Base-by-base conservation (phyloP, 2,329 filamentous ascomycete genomes). In the Albifimbria verrucaria region DNA sequence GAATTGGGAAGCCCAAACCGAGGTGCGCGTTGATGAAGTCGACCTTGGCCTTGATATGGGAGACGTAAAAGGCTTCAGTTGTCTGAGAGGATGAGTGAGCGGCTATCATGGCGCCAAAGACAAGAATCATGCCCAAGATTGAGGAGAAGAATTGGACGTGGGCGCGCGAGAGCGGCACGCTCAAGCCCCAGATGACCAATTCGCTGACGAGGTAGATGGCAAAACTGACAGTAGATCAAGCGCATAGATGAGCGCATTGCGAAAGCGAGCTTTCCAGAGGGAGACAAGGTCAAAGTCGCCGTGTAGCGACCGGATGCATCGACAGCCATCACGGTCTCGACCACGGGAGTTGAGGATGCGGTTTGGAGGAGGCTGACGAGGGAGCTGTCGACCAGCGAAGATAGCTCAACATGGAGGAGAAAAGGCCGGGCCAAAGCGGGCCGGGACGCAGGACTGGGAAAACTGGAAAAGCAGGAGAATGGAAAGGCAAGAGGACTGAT, bases 21-120 rank as follows among this genome's bases (percentile, higher is more conserved):
- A 81, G 72, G 59, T 81, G 75, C 3, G 70, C 64, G 56, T 81
- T 81, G 50, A 81, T 69, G 10, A 80, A 70, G 47, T 80, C 72
- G 21, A 78, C 69, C 63, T 70, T 72, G 36, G 59, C 52, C 54
- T 68, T 71, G 51, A 75, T 57, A 41, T 61, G 58, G 10, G 49
- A 53, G 21, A 50, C 55, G 50, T 76, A 75, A 17, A 68, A 15
- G 0, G 20, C 36, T 12, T 72, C 64, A 2, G 60, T 51, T 1
- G 42, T 51, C 3, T 52, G 52, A 17, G 55, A 61, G 1, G 62
- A 44, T 1, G 56, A 28, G 23, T 56, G 58, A 5, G 65, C 45
- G 0, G 60, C 24, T 2, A 69, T 61, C 66, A 76, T 75, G 9
- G 65, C 39, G 1, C 58, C 52, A 45, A 75, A 76, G 1, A 74